Evolutionary conservation across 1,284 basidiomycete genomes (phyloP), one percentile per base, ranked within the genome.

Genomic region (Melampsora medusae): DNA sequence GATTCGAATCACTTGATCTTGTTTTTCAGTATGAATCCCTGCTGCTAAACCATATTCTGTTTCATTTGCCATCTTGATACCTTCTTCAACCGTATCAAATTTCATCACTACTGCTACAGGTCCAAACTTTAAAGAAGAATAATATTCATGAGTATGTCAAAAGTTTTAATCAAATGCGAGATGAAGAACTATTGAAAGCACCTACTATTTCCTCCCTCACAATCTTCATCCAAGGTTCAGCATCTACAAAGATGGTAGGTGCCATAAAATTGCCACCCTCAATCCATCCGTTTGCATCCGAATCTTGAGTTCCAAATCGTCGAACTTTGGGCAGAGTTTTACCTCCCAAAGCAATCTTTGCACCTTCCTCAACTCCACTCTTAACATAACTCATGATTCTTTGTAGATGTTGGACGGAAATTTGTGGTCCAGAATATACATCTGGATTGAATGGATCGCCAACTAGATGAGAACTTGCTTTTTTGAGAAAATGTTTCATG

Each of bases 331-430:
- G 12, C 10, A 42, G 42, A 42, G 42, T 42, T 10, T 87, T 86
- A 60, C 95, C 94, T 62, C 94, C 94, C 50, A 86, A 79, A 82
- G 90, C 87, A 38, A 93, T 86, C 19, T 84, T 93, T n/a, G 94
- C 94, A 75, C 94, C 94, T 69, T 90, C 87, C 67, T 88, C 80
- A 85, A 90, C 92, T 33, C 94, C 95, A 19, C 89, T 88, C 78
- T 93, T 84, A 84, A 98, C 94, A 87, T 92, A 95, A 66, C 85
- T 86, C 90, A 94, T 91, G 84, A 95, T 91, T 79, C 92, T 90
- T 83, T 97, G 92, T 80, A 91, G 92, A 83, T 98, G 95, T 31
- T 80, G 79, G 68, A 81, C 78, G 38, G 78, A 79, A 64, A 81
- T 77, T 84, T 93, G 92, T n/a, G 94, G 93, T 60, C 93, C 93